phyloP scores from a whole-genome alignment of 768 basidiomycete genomes.

The Suillus clintonianus region DNA sequence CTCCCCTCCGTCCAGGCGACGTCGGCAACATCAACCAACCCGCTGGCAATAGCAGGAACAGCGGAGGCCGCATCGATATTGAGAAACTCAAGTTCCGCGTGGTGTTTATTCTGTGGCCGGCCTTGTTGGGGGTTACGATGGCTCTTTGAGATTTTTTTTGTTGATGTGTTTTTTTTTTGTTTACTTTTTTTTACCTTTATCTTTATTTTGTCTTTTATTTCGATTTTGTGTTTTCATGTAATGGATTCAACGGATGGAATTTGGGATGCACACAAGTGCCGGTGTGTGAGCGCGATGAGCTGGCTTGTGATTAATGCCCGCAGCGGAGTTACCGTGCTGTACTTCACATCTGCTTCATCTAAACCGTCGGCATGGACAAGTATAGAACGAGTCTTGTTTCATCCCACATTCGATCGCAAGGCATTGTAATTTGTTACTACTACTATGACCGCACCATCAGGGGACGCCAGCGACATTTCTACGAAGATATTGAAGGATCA shows the following conservation, averaged over 20 bases:
- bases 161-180: not conserved
- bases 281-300: not conserved
- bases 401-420: not conserved
- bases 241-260: not conserved
- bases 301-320: not conserved
- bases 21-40: not conserved
- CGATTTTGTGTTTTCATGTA: constrained; percentile 3
- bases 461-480: not conserved
- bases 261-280: not conserved
- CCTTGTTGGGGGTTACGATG: constrained; percentile 57
- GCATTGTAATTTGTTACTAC: not conserved
- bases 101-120: constrained; percentile 57
- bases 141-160: constrained; percentile 35
- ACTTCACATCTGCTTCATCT: too few relatives aligned
- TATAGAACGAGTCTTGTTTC: not conserved
- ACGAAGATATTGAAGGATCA: not conserved
- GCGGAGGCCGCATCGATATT: constrained; percentile 28
- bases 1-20: constrained; percentile 8
- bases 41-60: constrained; percentile 14
- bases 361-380: not conserved
- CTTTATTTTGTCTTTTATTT: not conserved
- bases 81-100: constrained; percentile 46
- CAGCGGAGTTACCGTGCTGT: not conserved
- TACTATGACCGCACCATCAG: not conserved
- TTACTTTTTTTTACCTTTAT: not conserved